Conservation (phyloP, 106 monocot species). For the Narthecium ossifragum region DNA sequence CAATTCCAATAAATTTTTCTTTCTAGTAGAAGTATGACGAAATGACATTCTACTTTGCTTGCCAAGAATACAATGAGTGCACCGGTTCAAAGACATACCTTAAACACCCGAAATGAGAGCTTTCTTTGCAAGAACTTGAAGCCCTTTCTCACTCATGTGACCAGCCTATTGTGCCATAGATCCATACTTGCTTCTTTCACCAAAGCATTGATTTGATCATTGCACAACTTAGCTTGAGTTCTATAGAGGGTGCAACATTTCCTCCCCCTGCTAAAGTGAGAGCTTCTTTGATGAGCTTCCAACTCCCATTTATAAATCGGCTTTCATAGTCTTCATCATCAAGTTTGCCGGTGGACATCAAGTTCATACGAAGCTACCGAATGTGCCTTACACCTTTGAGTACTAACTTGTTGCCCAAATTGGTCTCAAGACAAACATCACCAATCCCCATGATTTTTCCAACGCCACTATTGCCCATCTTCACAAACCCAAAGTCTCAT, state of each 20-base stretch:
- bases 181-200: too few relatives aligned
- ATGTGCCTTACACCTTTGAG: constrained; percentile 3
- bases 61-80: too few relatives aligned
- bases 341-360: neutral
- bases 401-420: neutral
- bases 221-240: too few relatives aligned
- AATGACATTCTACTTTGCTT: too few relatives aligned
- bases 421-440: neutral
- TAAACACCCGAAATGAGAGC: neutral
- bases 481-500: neutral
- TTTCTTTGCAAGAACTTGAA: neutral
- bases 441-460: neutral
- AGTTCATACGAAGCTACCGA: neutral
- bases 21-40: too few relatives aligned
- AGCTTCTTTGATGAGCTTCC: constrained; percentile 1
- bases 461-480: neutral
- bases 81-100: too few relatives aligned
- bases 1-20: too few relatives aligned
- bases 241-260: neutral
- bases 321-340: neutral
- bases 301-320: too few relatives aligned
- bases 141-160: neutral
- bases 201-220: too few relatives aligned
- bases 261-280: neutral
- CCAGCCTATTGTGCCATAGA: neutral